Evolutionary conservation across 345 rosid species (phyloP), one percentile per base, ranked within the genome.

Genomic region (Citrus glauca): DNA sequence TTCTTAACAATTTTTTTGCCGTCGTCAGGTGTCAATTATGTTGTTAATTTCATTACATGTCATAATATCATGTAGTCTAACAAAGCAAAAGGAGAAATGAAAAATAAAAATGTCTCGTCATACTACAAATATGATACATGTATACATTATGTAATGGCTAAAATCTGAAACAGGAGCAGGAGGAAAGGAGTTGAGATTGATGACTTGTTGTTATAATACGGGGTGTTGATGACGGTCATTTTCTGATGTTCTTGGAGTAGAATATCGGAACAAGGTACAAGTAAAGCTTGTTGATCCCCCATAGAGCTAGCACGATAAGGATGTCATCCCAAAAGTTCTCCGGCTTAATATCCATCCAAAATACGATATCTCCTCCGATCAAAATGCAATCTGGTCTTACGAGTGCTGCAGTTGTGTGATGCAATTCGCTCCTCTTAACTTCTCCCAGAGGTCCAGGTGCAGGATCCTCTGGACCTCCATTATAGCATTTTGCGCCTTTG

Each of bases 391-490:
- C 32, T 1, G 13, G 5, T 6, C 22, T 37, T 16, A 30, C 7
- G 4, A 28, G 74, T 17, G 1, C 24, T 0, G 4, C 5, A 2
- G 69, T 53, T 3, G 3, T 1, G 0, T 22, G n/a, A 63, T 83
- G 90, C 82, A 83, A 69, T 0, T 65, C 5, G 81, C 89, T 87
- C 16, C 1, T 2, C 57, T 17, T 78, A 25, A 85, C 9, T 0
- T 83, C 77, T 55, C 91, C 93, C 8, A 86, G 55, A 4, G 95
- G 91, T 37, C 90, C 93, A 0, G 91, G 91, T 9, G 89, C 83
- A 64, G 84, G 90, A 5, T 88, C 90, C 6, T 67, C 4, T 1
- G 14, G 2, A 14, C 50, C 10, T 14, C 89, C 89, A 0, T 27
- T 62, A 32, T 85, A 84, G 78, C 95, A 88, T 4, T 28, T 33